A percentile compares a stretch with the other conserved stretches of the same genome.
Evolutionary conservation across 2,329 filamentous ascomycete genomes (phyloP).

Genomic region (Neopestalotiopsis sp.): DNA sequence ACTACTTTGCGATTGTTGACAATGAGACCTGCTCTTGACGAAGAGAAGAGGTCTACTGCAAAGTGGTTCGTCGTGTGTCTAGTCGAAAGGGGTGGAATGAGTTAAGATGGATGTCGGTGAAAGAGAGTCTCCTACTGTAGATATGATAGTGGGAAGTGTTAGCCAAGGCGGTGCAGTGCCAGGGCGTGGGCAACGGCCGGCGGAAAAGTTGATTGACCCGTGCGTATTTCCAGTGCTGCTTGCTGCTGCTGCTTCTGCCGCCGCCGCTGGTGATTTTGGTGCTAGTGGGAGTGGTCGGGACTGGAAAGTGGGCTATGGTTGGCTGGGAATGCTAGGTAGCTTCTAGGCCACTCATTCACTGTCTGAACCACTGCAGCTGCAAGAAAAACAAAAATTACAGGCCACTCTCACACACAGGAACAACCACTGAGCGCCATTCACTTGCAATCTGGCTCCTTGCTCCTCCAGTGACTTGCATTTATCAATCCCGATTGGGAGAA

Average conservation of each 20-base stretch:
- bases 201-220: background rate
- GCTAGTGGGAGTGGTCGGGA: too few species aligned
- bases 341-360: background rate
- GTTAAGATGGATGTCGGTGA: slow-evolving; percentile 36
- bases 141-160: slow-evolving; percentile 17
- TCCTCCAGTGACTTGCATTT: slow-evolving; percentile 2
- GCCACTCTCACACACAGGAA: background rate
- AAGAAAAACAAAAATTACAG: background rate
- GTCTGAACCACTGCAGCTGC: background rate
- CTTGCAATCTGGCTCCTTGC: background rate
- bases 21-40: slow-evolving; percentile 42
- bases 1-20: slow-evolving; percentile 30
- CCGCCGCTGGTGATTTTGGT: too few species aligned
- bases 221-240: background rate
- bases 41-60: slow-evolving; percentile 37
- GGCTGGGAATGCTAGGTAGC: background rate
- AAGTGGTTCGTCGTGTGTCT: slow-evolving; percentile 28
- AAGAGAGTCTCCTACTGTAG: slow-evolving; percentile 21
- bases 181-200: background rate
- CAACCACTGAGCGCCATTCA: background rate
- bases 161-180: slow-evolving; percentile 9
- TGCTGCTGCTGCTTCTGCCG: background rate
- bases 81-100: slow-evolving; percentile 33
- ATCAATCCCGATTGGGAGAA: background rate
- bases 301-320: background rate